Evolutionary conservation across 805 yeast species (phyloP).

Genomic region (Teunomyces gatunensis): DNA sequence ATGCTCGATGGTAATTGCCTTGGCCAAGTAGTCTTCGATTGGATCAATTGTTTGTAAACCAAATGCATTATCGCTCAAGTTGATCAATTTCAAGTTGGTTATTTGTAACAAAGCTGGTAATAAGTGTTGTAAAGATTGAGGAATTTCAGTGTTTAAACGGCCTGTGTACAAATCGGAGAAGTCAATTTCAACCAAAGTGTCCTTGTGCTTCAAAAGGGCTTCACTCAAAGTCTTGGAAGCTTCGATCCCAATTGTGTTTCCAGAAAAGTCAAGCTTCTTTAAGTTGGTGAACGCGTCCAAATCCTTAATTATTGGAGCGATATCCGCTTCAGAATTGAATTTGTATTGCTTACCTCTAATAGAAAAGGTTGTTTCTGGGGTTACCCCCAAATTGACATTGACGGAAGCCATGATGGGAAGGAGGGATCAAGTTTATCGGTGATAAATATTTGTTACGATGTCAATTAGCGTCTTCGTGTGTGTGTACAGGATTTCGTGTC

Average conservation of each 20-base stretch:
- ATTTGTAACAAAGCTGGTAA: slow-evolving; percentile 72
- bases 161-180: slow-evolving; percentile 95
- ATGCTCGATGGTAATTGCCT: slow-evolving; percentile 79
- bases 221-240: slow-evolving; percentile 74
- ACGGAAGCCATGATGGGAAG: slow-evolving; percentile 18
- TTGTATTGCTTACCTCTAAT: slow-evolving; percentile 74
- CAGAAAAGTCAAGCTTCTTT: slow-evolving; percentile 74
- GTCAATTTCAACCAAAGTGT: slow-evolving; percentile 63
- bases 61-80: slow-evolving; percentile 92
- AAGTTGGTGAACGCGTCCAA: slow-evolving; percentile 38
- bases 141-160: slow-evolving; percentile 91
- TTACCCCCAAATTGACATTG: slow-evolving; percentile 34
- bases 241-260: slow-evolving; percentile 91
- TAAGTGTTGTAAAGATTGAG: slow-evolving; percentile 69
- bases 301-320: slow-evolving; percentile 64
- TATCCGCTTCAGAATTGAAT: slow-evolving; percentile 69
- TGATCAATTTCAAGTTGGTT: slow-evolving; percentile 66
- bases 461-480: neutral
- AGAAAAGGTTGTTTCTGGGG: slow-evolving; percentile 50
- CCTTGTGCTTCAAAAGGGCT: slow-evolving; percentile 43
- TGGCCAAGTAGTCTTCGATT: slow-evolving; percentile 70
- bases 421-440: neutral
- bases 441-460: neutral
- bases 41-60: slow-evolving; percentile 95
- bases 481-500: neutral